Percentiles rank a stretch among this genome's conserved stretches.
These are phyloP conservation scores for Pulveroboletus sp. DNA, from an alignment of 768 basidiomycete species.

Conservation along the genomic window DNA sequence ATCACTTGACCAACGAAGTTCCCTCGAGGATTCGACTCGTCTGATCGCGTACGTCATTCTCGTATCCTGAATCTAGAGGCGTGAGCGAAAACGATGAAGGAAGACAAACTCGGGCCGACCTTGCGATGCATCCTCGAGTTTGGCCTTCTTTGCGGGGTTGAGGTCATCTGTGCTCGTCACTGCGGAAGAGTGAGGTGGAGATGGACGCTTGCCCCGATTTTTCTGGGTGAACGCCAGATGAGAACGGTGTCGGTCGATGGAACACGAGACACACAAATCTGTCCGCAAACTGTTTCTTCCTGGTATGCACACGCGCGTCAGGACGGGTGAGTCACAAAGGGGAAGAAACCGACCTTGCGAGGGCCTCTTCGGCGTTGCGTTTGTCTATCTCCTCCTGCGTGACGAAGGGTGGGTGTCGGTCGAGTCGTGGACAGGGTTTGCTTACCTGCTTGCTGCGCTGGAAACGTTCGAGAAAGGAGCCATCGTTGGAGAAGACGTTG, in stretches of 20 bases:
- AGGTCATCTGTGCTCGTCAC: constrained; percentile 31
- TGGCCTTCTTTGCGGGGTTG: constrained; percentile 39
- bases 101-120: constrained; percentile 27
- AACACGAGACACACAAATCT: constrained; percentile 49
- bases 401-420: background rate
- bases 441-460: constrained; percentile 54
- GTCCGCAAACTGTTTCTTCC: constrained; percentile 57
- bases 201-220: constrained; percentile 53
- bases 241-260: background rate
- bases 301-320: constrained; percentile 19
- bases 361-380: constrained; percentile 48
- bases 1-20: constrained; percentile 42
- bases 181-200: constrained; percentile 38
- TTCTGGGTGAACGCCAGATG: constrained; percentile 36
- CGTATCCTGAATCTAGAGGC: constrained; percentile 28
- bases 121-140: constrained; percentile 24
- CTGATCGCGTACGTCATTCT: constrained; percentile 37
- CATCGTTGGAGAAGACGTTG: constrained; percentile 68
- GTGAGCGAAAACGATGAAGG: background rate
- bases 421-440: background rate
- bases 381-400: constrained; percentile 56
- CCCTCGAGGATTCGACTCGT: constrained; percentile 42
- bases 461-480: constrained; percentile 63
- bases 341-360: constrained; percentile 42
- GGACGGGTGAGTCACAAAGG: background rate